Percentiles rank a stretch among this genome's conserved stretches.
Conservation (phyloP, 2,329 filamentous ascomycete species). For the Microcyclospora tardicrescens region DNA sequence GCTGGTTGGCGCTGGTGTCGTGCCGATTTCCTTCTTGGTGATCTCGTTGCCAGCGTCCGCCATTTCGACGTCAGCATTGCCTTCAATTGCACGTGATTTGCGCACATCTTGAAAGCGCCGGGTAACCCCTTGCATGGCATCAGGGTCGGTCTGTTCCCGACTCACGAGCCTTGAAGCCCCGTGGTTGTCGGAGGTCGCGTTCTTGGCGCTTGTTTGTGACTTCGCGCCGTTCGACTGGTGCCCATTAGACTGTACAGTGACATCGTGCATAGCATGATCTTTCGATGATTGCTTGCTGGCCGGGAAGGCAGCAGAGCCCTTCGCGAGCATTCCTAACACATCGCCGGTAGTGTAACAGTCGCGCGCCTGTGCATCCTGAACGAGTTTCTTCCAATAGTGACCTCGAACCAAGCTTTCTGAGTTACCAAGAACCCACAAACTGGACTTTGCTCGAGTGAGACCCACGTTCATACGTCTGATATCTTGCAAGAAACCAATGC, state of each 20-base stretch:
- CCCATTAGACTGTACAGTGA: not conserved
- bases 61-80: conserved; percentile 19
- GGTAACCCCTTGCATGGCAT: conserved; percentile 26
- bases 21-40: not conserved
- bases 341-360: conserved; percentile 64
- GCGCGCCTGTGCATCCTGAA: conserved; percentile 64
- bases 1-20: not conserved
- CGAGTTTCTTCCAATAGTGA: conserved; percentile 78
- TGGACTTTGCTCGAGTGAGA: conserved; percentile 89
- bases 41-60: conserved; percentile 11
- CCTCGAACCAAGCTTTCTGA: conserved; percentile 75
- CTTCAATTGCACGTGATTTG: too few species aligned
- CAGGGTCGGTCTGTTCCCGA: conserved; percentile 12
- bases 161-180: too few species aligned
- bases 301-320: conserved; percentile 34
- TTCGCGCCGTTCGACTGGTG: too few species aligned
- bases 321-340: conserved; percentile 40
- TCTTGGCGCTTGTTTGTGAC: too few species aligned
- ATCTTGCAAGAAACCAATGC: conserved; percentile 96
- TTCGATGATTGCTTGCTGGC: conserved; percentile 7
- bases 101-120: conserved; percentile 17
- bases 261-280: conserved; percentile 15
- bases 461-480: conserved; percentile 99
- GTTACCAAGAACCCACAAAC: conserved; percentile 91
- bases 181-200: not conserved